Evolutionary conservation across 108 stramenopile genomes (phyloP).

Genomic region (Cyclotella choctawhatcheeana): DNA sequence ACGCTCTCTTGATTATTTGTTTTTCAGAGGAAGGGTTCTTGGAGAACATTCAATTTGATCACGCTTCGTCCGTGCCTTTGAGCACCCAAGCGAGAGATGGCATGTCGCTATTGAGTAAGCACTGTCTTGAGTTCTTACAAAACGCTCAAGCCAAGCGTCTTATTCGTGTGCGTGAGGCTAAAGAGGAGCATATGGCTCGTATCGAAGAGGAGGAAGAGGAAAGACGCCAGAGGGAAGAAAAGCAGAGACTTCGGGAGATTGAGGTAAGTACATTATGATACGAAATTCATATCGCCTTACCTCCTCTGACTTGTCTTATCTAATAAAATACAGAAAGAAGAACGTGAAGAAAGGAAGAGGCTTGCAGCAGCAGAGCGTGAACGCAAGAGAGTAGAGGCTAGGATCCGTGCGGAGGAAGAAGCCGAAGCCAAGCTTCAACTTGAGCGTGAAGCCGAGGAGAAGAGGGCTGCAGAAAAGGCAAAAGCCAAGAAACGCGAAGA

Average conservation of each 20-base stretch:
- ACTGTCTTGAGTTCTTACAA: slow-evolving; percentile 36
- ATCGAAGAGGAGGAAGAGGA: slow-evolving; percentile 23
- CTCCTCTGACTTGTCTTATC: background rate
- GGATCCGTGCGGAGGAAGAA: slow-evolving; percentile 12
- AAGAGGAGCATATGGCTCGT: slow-evolving; percentile 19
- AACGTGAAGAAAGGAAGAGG: slow-evolving; percentile 9
- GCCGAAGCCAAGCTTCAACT: slow-evolving; percentile 3
- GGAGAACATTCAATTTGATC: slow-evolving; percentile 38
- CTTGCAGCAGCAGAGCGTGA: slow-evolving; percentile 14
- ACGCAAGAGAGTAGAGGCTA: slow-evolving; percentile 16
- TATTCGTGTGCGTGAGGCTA: slow-evolving; percentile 36
- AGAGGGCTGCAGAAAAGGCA: background rate
- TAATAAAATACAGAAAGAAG: slow-evolving; percentile 1
- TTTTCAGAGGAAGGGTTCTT: slow-evolving; percentile 36
- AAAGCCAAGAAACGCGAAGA: background rate
- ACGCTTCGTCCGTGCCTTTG: slow-evolving; percentile 23
- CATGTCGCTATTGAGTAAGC: slow-evolving; percentile 20
- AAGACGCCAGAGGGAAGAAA: slow-evolving; percentile 15
- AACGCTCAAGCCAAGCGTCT: slow-evolving; percentile 28
- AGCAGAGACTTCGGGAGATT: background rate
- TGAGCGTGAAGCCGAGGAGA: slow-evolving; percentile 6
- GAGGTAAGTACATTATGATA: slow-evolving; percentile 15
- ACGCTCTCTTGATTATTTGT: background rate
- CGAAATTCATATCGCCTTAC: background rate
- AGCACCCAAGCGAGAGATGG: slow-evolving; percentile 30